phyloP scores from a whole-genome alignment of 345 rosid species.

The Cardamine occulta region DNA sequence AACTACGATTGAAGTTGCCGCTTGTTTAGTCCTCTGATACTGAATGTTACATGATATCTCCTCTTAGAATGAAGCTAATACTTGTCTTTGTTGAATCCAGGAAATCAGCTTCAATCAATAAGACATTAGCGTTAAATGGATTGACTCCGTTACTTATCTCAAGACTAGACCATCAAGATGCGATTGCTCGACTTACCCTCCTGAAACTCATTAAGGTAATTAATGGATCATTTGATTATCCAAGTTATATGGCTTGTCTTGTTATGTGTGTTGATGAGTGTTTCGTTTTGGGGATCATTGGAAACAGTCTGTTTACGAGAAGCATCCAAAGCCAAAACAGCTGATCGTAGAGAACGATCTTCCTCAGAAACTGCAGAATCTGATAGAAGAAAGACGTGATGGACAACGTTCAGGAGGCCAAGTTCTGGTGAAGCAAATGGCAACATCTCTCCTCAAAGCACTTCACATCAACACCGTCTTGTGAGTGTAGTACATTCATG shows the following conservation, averaged over 20 bases:
- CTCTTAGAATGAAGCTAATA: constrained; percentile 49
- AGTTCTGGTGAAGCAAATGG: constrained; percentile 96
- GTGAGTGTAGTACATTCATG: constrained; percentile 39
- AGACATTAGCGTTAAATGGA: constrained; percentile 90
- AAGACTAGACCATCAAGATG: constrained; percentile 93
- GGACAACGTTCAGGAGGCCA: constrained; percentile 97
- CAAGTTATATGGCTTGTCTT: constrained; percentile 44
- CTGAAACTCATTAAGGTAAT: constrained; percentile 94
- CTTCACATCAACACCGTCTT: constrained; percentile 90
- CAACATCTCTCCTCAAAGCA: constrained; percentile 92
- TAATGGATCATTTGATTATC: constrained; percentile 39
- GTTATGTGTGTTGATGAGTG: constrained; percentile 30
- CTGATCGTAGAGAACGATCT: constrained; percentile 93
- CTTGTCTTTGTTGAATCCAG: constrained; percentile 55
- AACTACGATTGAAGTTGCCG: constrained; percentile 9
- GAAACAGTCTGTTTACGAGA: constrained; percentile 93
- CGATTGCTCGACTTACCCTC: constrained; percentile 92
- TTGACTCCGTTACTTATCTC: constrained; percentile 86
- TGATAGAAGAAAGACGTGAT: constrained; percentile 92
- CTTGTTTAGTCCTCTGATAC: background rate
- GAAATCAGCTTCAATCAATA: constrained; percentile 91
- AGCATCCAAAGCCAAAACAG: constrained; percentile 95
- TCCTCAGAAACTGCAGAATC: constrained; percentile 79
- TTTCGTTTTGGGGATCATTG: constrained; percentile 28
- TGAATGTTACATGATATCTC: constrained; percentile 3